Evolutionary conservation across 1,139 yeast species (phyloP).

Genomic region (Geotrichum aggregatum): DNA sequence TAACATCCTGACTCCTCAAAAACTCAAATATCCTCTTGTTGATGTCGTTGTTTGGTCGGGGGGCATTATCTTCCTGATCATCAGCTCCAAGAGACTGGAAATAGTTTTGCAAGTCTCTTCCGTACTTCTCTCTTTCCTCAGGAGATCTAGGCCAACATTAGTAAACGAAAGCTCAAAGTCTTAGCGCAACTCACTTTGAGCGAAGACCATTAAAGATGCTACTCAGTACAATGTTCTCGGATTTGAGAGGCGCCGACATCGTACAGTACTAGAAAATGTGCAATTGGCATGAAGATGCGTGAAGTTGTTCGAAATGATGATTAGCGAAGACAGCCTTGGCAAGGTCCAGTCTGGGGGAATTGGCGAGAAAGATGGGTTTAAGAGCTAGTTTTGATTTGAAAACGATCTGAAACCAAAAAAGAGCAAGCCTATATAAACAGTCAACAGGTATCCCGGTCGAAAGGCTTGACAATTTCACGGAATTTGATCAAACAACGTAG

Average conservation of each 20-base stretch:
- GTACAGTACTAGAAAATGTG: neutral
- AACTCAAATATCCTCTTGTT: conserved; percentile 85
- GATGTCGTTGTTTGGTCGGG: conserved; percentile 76
- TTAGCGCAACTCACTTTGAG: conserved; percentile 25
- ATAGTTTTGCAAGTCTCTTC: conserved; percentile 62
- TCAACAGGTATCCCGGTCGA: too few species aligned
- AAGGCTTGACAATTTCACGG: too few species aligned
- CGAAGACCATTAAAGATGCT: conserved; percentile 28
- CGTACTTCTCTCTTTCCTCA: conserved; percentile 42
- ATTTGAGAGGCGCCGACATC: conserved; percentile 20
- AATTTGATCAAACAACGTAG: too few species aligned
- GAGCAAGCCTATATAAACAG: too few species aligned
- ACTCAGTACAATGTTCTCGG: conserved; percentile 24
- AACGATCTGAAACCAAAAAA: too few species aligned
- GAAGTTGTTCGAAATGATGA: neutral
- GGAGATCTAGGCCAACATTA: conserved; percentile 26
- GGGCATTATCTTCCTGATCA: conserved; percentile 69
- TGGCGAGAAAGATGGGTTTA: too few species aligned
- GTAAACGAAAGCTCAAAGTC: neutral
- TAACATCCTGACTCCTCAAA: conserved; percentile 66
- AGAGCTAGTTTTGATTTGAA: too few species aligned
- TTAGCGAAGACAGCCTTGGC: too few species aligned
- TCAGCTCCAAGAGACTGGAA: conserved; percentile 71
- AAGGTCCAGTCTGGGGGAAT: too few species aligned
- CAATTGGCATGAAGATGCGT: neutral